Conservation (phyloP, 2,329 filamentous ascomycete species). For the Phialophora tarda region DNA sequence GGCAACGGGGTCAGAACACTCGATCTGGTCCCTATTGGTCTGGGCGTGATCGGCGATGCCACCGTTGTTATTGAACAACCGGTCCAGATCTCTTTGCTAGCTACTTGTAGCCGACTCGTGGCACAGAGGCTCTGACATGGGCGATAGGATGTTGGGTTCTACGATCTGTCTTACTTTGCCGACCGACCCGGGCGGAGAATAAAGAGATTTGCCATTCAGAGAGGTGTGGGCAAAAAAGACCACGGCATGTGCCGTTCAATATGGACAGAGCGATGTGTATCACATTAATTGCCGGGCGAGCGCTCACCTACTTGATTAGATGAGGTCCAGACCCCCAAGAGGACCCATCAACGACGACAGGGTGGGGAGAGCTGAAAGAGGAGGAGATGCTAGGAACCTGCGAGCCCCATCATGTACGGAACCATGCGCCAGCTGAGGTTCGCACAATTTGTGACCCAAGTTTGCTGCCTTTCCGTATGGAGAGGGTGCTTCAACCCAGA, state of each 20-base stretch:
- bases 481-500: not conserved
- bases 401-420: not conserved
- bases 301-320: not conserved
- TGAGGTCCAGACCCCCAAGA: not conserved
- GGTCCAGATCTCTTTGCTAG: not conserved
- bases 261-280: too few relatives aligned
- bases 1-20: not conserved
- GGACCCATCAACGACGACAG: too few relatives aligned
- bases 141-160: not conserved
- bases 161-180: not conserved
- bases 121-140: not conserved
- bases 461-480: not conserved
- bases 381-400: not conserved
- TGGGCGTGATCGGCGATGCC: not conserved
- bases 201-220: not conserved
- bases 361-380: not conserved
- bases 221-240: not conserved
- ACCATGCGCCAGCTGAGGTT: not conserved
- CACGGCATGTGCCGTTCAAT: not conserved
- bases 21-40: not conserved
- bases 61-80: not conserved
- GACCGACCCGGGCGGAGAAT: not conserved
- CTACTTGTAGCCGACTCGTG: not conserved
- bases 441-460: not conserved
- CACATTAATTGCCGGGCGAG: not conserved